A percentile compares a stretch with the other conserved stretches of the same genome.
Evolutionary conservation across 805 yeast species (phyloP).

Genomic region (Ogataea pini): DNA sequence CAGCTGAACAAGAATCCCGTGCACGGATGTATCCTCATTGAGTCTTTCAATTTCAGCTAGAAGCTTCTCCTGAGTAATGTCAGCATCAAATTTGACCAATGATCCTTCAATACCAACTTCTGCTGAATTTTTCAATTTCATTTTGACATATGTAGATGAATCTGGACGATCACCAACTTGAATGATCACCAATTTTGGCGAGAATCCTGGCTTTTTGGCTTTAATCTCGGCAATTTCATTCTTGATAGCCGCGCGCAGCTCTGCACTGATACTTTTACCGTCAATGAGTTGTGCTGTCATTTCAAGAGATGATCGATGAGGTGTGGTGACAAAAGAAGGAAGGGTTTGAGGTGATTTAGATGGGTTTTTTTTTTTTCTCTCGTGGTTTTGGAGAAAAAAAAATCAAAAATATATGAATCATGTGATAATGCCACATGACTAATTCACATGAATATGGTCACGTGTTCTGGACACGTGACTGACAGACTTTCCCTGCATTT

Average conservation of each 20-base stretch:
- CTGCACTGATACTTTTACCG: conserved; percentile 54
- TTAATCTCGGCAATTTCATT: conserved; percentile 50
- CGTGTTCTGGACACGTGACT: too few species aligned
- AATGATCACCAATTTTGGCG: conserved; percentile 76
- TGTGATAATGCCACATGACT: too few species aligned
- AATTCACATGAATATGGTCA: too few species aligned
- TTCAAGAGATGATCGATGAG: too few species aligned
- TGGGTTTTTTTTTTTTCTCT: background rate
- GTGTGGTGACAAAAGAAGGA: too few species aligned
- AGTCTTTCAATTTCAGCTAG: conserved; percentile 59
- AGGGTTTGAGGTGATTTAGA: too few species aligned
- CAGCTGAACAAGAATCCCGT: conserved; percentile 87
- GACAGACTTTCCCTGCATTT: background rate
- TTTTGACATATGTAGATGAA: conserved; percentile 85
- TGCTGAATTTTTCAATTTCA: conserved; percentile 87
- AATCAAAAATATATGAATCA: too few species aligned
- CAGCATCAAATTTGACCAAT: conserved; percentile 63
- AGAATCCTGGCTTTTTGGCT: conserved; percentile 48
- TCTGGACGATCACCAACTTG: conserved; percentile 93
- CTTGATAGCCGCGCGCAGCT: conserved; percentile 52
- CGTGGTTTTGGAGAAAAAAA: too few species aligned
- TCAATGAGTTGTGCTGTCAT: conserved; percentile 44
- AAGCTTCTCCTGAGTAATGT: conserved; percentile 58
- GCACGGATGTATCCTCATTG: conserved; percentile 73
- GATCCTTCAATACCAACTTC: conserved; percentile 77